phyloP scores from a whole-genome alignment of 305 asterid genomes.

The Fraxinus sp. region DNA sequence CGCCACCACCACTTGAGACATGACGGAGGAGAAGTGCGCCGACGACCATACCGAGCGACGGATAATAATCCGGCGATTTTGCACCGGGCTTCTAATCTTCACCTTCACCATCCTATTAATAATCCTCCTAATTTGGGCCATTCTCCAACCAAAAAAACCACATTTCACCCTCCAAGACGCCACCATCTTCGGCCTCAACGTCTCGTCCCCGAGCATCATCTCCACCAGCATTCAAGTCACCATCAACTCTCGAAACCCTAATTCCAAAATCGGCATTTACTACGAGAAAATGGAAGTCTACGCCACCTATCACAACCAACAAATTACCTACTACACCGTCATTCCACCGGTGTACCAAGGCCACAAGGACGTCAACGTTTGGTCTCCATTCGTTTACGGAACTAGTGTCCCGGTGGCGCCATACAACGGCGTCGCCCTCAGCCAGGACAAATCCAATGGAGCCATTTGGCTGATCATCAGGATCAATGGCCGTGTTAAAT shows the following conservation, averaged over 20 bases:
- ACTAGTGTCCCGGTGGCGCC: conserved; percentile 65
- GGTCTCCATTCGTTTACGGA: conserved; percentile 72
- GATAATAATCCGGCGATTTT: conserved; percentile 29
- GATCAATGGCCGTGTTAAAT: conserved; percentile 51
- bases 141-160: conserved; percentile 63
- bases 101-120: conserved; percentile 44
- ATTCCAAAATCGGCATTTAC: conserved; percentile 52
- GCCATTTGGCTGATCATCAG: conserved; percentile 39
- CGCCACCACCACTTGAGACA: conserved; percentile 21
- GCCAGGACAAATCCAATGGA: conserved; percentile 46
- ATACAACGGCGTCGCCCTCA: conserved; percentile 54
- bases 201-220: conserved; percentile 62
- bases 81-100: conserved; percentile 31
- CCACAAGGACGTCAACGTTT: conserved; percentile 56
- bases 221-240: conserved; percentile 66
- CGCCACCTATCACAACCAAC: conserved; percentile 62
- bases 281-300: conserved; percentile 48
- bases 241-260: conserved; percentile 56
- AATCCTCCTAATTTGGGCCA: conserved; percentile 56
- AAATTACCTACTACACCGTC: conserved; percentile 53
- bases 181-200: conserved; percentile 64
- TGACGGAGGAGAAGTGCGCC: conserved; percentile 53
- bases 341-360: conserved; percentile 66
- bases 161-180: conserved; percentile 72
- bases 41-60: conserved; percentile 42